phyloP scores from a whole-genome alignment of 2,329 filamentous ascomycete genomes.

The Fusarium hostae region DNA sequence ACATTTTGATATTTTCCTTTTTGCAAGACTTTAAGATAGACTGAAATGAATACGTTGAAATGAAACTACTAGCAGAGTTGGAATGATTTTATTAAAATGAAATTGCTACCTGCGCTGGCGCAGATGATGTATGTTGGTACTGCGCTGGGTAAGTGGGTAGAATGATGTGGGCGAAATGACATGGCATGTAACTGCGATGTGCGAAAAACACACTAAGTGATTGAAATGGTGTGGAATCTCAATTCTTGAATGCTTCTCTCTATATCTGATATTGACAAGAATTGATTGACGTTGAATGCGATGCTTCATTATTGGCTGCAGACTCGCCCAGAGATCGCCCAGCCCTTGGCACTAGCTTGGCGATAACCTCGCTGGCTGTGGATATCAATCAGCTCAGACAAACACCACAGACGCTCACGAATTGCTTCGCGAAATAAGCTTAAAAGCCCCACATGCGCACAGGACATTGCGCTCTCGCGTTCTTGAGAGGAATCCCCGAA shows the following conservation, averaged over 20 bases:
- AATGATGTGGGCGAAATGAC: not conserved
- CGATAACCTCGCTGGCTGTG: slow-evolving; percentile 22
- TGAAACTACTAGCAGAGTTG: rapidly evolving
- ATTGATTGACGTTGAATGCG: slow-evolving; percentile 10
- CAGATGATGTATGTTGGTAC: not conserved
- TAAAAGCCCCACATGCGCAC: slow-evolving; percentile 23
- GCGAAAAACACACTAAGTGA: not conserved
- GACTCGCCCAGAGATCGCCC: slow-evolving; percentile 33
- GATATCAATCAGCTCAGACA: slow-evolving; percentile 5
- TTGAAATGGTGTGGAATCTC: not conserved
- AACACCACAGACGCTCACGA: not conserved
- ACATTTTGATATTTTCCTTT: not conserved
- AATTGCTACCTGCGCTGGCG: rapidly evolving
- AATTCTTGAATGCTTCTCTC: not conserved
- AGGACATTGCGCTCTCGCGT: not conserved
- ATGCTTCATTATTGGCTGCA: slow-evolving; percentile 13
- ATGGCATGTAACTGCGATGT: rapidly evolving
- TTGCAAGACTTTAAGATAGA: not conserved
- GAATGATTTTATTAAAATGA: not conserved
- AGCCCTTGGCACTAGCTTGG: slow-evolving; percentile 38
- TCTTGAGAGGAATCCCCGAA: slow-evolving; percentile 17
- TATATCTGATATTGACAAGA: rapidly evolving
- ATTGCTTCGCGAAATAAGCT: slow-evolving; percentile 34
- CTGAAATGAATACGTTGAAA: rapidly evolving
- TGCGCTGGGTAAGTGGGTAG: not conserved